phyloP scores from a whole-genome alignment of 768 basidiomycete genomes.

The Coprinellus aureogranulatus region DNA sequence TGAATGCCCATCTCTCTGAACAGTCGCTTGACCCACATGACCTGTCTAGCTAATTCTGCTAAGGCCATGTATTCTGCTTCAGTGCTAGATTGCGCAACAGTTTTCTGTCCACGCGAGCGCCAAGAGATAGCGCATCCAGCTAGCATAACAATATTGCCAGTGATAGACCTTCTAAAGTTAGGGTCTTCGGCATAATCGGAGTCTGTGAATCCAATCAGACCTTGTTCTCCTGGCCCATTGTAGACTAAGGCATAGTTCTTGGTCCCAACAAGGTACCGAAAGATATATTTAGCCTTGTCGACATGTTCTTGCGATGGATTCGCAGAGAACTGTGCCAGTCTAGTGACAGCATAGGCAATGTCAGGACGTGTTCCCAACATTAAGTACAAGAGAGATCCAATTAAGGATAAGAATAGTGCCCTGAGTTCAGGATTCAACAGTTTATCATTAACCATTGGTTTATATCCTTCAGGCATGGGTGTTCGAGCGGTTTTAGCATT shows the following conservation, averaged over 20 bases:
- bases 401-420: background rate
- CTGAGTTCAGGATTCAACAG: background rate
- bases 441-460: background rate
- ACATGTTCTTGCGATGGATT: slow-evolving; percentile 11
- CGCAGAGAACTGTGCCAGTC: slow-evolving; percentile 5
- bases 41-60: slow-evolving; percentile 14
- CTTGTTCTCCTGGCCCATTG: background rate
- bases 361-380: slow-evolving; percentile 16
- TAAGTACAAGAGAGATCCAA: slow-evolving; percentile 16
- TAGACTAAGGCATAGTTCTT: slow-evolving; percentile 1
- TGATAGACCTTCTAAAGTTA: slow-evolving; percentile 17
- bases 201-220: slow-evolving; percentile 7
- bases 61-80: slow-evolving; percentile 26
- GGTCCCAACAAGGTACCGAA: slow-evolving; percentile 5
- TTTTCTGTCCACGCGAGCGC: slow-evolving; percentile 15
- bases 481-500: slow-evolving; percentile 3
- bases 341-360: slow-evolving; percentile 13
- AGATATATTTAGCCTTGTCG: background rate
- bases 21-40: slow-evolving; percentile 8
- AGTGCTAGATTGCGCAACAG: slow-evolving; percentile 15
- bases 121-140: slow-evolving; percentile 17
- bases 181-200: slow-evolving; percentile 11
- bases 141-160: slow-evolving; percentile 19
- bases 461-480: slow-evolving; percentile 1
- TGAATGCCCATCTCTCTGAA: slow-evolving; percentile 1